phyloP scores from a whole-genome alignment of 768 basidiomycete species.

The Suillus subaureus region DNA sequence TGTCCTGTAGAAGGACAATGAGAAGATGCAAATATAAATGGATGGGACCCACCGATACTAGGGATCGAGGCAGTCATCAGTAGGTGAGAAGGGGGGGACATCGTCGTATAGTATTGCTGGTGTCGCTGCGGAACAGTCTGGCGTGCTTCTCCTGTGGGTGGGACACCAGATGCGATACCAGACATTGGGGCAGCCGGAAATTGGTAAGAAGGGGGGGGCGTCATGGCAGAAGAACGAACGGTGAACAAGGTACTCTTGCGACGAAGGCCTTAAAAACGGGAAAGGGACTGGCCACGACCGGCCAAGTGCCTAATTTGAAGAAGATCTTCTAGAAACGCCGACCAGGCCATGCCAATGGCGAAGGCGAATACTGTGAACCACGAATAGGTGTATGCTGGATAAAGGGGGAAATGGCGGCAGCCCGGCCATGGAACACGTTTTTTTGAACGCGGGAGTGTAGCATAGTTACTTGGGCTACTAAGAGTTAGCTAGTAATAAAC shows the following conservation, averaged over 20 bases:
- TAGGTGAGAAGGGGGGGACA: background rate
- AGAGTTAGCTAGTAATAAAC: background rate
- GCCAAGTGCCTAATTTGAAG: background rate
- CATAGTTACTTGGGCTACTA: background rate
- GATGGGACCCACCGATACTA: background rate
- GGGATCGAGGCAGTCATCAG: background rate
- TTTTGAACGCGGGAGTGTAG: background rate
- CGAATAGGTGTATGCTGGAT: background rate
- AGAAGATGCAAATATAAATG: background rate
- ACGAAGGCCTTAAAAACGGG: background rate
- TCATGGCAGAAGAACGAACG: background rate
- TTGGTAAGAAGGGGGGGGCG: no score
- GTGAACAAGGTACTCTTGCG: background rate
- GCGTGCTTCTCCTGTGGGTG: background rate
- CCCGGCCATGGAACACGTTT: background rate
- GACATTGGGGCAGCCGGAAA: no score
- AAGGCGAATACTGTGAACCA: background rate
- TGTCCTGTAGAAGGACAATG: background rate
- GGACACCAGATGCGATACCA: no score
- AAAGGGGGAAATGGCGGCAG: background rate
- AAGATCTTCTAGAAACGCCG: background rate
- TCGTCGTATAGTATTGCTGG: background rate
- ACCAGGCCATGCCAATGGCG: background rate
- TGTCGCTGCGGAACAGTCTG: background rate
- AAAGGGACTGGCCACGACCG: background rate